Evolutionary conservation across 208 protist species (phyloP).

Genomic region (Wallacemonas collosoma): DNA sequence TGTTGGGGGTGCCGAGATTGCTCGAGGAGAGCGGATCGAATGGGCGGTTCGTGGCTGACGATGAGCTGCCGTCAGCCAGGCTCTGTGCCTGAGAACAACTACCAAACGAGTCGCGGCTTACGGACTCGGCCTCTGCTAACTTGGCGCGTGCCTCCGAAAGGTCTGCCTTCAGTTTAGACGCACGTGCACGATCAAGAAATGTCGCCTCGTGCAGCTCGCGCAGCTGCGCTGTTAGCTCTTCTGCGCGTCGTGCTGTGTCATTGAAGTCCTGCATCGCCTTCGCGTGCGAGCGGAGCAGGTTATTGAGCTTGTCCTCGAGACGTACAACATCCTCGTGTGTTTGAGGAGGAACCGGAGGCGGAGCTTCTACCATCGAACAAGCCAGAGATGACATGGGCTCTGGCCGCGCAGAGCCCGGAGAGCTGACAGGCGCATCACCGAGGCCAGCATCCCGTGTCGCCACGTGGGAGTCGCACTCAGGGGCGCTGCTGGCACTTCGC

Average conservation of each 20-base stretch:
- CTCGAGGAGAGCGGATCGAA: constrained; percentile 18
- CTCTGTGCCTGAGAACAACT: constrained; percentile 18
- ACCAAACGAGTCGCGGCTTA: constrained; percentile 9
- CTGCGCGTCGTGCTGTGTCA: constrained; percentile 50
- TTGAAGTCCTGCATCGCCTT: constrained; percentile 46
- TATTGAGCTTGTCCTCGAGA: constrained; percentile 67
- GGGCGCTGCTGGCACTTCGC: constrained; percentile 6
- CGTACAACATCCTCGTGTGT: constrained; percentile 40
- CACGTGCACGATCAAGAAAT: constrained; percentile 63
- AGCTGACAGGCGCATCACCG: neutral
- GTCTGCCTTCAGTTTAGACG: constrained; percentile 71
- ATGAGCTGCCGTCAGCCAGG: constrained; percentile 4
- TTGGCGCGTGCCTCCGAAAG: constrained; percentile 44
- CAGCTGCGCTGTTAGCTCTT: constrained; percentile 57
- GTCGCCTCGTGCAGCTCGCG: constrained; percentile 55
- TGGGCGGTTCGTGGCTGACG: constrained; percentile 19
- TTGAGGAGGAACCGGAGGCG: constrained; percentile 12
- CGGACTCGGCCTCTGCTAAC: constrained; percentile 32
- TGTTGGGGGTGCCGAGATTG: neutral
- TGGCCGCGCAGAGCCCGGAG: neutral
- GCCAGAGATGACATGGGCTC: neutral
- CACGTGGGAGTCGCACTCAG: constrained; percentile 5
- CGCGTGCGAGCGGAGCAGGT: constrained; percentile 59
- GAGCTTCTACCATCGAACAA: neutral
- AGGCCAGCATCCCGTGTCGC: neutral